Percentiles rank a stretch among this genome's conserved stretches.
These are phyloP conservation scores for Tylopilus vinaceipallidus DNA, from an alignment of 768 basidiomycete species.

Conservation along the genomic window DNA sequence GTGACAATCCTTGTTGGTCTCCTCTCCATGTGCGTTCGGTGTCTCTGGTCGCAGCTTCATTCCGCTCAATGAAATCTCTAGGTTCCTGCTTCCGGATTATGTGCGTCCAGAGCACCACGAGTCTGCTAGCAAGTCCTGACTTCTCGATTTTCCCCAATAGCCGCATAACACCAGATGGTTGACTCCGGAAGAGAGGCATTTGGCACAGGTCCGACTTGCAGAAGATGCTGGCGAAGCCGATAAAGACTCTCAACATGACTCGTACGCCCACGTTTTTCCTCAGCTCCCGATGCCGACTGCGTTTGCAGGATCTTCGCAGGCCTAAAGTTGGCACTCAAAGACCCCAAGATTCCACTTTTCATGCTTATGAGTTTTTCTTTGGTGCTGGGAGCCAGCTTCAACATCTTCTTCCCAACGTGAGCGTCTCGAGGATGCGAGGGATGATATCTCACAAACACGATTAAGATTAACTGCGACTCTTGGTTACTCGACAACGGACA, in stretches of 20 bases:
- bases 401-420: constrained; percentile 58
- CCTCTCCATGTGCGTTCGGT: constrained; percentile 42
- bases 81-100: constrained; percentile 60
- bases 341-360: constrained; percentile 53
- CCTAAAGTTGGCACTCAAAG: constrained; percentile 52
- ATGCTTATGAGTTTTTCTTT: constrained; percentile 52
- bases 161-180: constrained; percentile 65
- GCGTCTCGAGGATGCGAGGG: constrained; percentile 5
- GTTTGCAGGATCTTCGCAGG: constrained; percentile 17
- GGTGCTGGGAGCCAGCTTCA: constrained; percentile 56
- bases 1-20: constrained; percentile 62
- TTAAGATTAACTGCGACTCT: constrained; percentile 56
- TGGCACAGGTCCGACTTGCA: constrained; percentile 65
- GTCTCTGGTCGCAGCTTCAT: background rate
- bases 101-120: constrained; percentile 32
- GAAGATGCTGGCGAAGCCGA: constrained; percentile 71
- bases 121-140: background rate
- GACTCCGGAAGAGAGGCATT: constrained; percentile 44
- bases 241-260: constrained; percentile 52
- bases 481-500: constrained; percentile 59
- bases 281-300: background rate
- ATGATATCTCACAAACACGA: background rate
- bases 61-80: constrained; percentile 20
- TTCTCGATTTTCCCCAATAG: constrained; percentile 29
- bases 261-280: constrained; percentile 39